These are phyloP conservation scores for Boletellus emodensis DNA, from an alignment of 768 basidiomycete genomes.

Conservation along the genomic window DNA sequence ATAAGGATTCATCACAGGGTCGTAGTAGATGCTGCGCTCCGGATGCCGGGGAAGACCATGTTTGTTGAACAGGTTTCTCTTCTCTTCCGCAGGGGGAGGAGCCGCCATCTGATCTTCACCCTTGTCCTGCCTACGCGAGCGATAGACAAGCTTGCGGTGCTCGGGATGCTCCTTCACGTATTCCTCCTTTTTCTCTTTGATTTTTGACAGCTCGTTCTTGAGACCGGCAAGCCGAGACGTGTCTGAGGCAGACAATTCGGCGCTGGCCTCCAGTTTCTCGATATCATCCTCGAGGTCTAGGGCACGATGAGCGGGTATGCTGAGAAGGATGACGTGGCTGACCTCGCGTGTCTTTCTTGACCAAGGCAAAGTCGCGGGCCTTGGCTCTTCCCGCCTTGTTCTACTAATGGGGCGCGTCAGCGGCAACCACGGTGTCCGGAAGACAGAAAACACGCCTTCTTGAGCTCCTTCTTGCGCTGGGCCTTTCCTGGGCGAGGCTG, in stretches of 20 bases:
- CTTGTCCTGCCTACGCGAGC: constrained; percentile 43
- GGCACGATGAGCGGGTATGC: constrained; percentile 6
- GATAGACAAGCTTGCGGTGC: constrained; percentile 80
- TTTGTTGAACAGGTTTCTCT: constrained; percentile 73
- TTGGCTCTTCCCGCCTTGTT: constrained; percentile 86
- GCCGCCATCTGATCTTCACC: constrained; percentile 40
- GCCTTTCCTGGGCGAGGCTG: constrained; percentile 67
- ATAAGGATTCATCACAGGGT: constrained; percentile 88
- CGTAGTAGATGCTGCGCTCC: constrained; percentile 90
- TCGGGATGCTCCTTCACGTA: constrained; percentile 94
- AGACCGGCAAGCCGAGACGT: constrained; percentile 65
- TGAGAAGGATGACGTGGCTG: constrained; percentile 11
- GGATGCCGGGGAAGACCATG: constrained; percentile 85
- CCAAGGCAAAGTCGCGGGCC: constrained; percentile 80
- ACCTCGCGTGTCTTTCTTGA: constrained; percentile 94
- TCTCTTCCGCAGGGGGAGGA: constrained; percentile 37
- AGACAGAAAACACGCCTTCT: constrained; percentile 54
- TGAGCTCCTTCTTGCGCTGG: constrained; percentile 89
- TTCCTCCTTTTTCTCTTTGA: constrained; percentile 85
- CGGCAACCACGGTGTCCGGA: constrained; percentile 10
- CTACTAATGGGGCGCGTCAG: constrained; percentile 48
- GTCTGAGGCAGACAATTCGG: constrained; percentile 46
- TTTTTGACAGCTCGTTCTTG: constrained; percentile 72
- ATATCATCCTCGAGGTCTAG: constrained; percentile 83
- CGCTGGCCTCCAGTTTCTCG: constrained; percentile 51